Evolutionary conservation across 2,329 filamentous ascomycete species (phyloP).

Genomic region (Sclerotiophoma versabilis): DNA sequence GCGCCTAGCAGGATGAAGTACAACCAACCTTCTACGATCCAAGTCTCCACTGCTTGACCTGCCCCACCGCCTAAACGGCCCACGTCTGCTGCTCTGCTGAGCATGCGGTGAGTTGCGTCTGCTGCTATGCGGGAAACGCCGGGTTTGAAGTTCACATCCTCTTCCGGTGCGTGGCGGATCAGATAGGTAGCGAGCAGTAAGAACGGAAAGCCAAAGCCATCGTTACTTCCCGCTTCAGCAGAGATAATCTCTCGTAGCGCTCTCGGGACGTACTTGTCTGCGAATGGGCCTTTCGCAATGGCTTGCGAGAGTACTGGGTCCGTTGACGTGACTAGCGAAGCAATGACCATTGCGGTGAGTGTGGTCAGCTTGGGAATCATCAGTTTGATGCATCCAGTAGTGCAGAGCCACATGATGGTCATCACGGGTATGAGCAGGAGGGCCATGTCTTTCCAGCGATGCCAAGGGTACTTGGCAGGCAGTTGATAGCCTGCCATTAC

Average conservation of each 20-base stretch:
- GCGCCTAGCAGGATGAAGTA: constrained; percentile 65
- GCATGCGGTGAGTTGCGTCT: not conserved
- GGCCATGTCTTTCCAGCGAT: constrained; percentile 61
- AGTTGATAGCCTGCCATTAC: constrained; percentile 69
- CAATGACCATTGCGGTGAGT: constrained; percentile 61
- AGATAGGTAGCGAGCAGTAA: constrained; percentile 64
- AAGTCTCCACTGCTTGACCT: constrained; percentile 61
- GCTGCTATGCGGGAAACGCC: constrained; percentile 1
- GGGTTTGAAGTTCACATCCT: constrained; percentile 34
- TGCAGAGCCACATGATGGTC: constrained; percentile 68
- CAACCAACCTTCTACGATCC: constrained; percentile 67
- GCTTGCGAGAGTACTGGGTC: constrained; percentile 69
- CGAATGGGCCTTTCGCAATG: constrained; percentile 68
- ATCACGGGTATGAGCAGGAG: constrained; percentile 66
- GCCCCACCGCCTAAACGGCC: constrained; percentile 62
- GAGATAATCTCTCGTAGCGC: constrained; percentile 68
- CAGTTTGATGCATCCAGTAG: constrained; percentile 62
- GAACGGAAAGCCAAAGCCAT: constrained; percentile 69
- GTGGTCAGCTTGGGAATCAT: constrained; percentile 63
- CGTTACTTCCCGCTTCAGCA: constrained; percentile 67
- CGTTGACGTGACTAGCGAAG: constrained; percentile 67
- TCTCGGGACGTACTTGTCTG: constrained; percentile 67
- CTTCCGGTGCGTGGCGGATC: constrained; percentile 60
- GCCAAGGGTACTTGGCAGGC: constrained; percentile 62
- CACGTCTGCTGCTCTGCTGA: constrained; percentile 45